These are phyloP conservation scores for Eimeria tenella DNA, from an alignment of 169 alveolate species.

Conservation along the genomic window DNA sequence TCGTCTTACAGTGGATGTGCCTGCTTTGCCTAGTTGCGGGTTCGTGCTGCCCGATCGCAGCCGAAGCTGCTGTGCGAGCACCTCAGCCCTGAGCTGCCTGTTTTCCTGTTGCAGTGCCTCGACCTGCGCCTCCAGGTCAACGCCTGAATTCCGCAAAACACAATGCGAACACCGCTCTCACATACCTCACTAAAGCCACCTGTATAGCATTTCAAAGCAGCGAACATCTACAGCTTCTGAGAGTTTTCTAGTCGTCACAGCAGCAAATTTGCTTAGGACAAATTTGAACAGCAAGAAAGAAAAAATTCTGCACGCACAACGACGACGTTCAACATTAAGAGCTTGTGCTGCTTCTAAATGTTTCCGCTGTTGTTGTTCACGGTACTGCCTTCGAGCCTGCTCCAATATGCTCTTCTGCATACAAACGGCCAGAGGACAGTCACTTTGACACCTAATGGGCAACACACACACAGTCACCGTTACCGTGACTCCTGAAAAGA, in stretches of 20 bases:
- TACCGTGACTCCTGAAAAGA: not conserved
- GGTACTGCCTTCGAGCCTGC: constrained; percentile 16
- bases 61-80: not conserved
- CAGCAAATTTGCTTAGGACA: not conserved
- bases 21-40: not conserved
- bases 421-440: not conserved
- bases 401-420: constrained; percentile 37
- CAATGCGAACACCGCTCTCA: not conserved
- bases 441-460: not conserved
- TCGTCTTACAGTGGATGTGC: not conserved
- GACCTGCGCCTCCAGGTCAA: constrained; percentile 36
- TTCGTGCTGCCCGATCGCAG: not conserved
- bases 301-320: constrained; percentile 20
- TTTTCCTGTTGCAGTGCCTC: constrained; percentile 60
- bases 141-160: constrained; percentile 23
- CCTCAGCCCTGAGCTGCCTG: constrained; percentile 35
- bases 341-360: constrained; percentile 17
- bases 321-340: constrained; percentile 55
- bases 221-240: too few relatives aligned
- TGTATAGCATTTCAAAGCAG: not conserved
- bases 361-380: constrained; percentile 7
- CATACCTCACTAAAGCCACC: too few relatives aligned
- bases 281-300: not conserved
- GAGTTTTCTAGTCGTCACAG: not conserved
- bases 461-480: not conserved